Evolutionary conservation across 2,329 filamentous ascomycete genomes (phyloP).

Genomic region (Claviceps paspali): DNA sequence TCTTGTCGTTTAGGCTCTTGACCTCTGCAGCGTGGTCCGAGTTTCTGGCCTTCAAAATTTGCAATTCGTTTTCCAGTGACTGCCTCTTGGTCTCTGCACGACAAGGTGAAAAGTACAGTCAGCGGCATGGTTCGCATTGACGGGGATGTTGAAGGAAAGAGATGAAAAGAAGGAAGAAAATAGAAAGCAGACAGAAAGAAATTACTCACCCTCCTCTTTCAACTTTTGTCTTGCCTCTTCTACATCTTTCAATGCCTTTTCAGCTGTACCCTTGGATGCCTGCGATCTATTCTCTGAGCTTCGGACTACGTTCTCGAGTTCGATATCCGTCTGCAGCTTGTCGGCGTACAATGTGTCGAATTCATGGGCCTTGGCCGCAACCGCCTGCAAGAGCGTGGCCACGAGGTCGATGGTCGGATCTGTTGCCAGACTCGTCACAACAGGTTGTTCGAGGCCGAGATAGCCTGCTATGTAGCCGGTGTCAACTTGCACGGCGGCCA

Average conservation of each 20-base stretch:
- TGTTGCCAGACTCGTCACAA: slow-evolving; percentile 44
- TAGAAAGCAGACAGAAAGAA: no score
- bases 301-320: slow-evolving; percentile 80
- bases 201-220: slow-evolving; percentile 57
- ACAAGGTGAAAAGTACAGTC: neutral
- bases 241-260: slow-evolving; percentile 71
- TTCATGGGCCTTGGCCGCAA: slow-evolving; percentile 67
- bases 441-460: slow-evolving; percentile 51
- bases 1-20: slow-evolving; percentile 64
- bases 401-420: slow-evolving; percentile 68
- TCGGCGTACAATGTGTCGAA: slow-evolving; percentile 70
- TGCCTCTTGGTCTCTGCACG: slow-evolving; percentile 58
- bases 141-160: neutral
- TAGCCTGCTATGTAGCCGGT: slow-evolving; percentile 58
- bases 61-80: slow-evolving; percentile 66
- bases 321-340: slow-evolving; percentile 79
- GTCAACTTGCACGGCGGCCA: slow-evolving; percentile 41
- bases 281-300: slow-evolving; percentile 71
- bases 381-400: slow-evolving; percentile 54
- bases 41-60: slow-evolving; percentile 58
- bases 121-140: neutral
- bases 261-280: slow-evolving; percentile 63
- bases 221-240: slow-evolving; percentile 70
- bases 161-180: no score
- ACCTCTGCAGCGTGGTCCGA: slow-evolving; percentile 61